Evolutionary conservation across 768 basidiomycete genomes (phyloP).

Genomic region (Leucogyrophana mollusca): DNA sequence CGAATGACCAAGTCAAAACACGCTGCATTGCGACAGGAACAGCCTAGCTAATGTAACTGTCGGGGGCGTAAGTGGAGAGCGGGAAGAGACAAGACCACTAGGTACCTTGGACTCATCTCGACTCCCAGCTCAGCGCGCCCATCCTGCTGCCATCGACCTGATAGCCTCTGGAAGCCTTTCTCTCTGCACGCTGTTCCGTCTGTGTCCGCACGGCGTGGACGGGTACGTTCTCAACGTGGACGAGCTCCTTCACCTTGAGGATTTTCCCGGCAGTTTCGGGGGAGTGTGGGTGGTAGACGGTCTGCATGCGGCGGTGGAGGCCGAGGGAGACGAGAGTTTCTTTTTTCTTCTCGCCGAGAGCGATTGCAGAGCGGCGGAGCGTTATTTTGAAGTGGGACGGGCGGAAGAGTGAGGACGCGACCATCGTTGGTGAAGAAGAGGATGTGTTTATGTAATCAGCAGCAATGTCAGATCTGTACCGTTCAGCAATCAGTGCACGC

Average conservation of each 20-base stretch:
- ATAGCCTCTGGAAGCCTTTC: constrained; percentile 70
- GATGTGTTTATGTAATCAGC: no score
- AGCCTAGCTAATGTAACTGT: no score
- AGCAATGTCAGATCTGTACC: constrained; percentile 69
- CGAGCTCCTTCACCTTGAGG: constrained; percentile 83
- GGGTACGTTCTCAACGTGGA: constrained; percentile 87
- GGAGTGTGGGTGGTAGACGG: constrained; percentile 77
- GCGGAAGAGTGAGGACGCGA: no score
- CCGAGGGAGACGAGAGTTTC: constrained; percentile 83
- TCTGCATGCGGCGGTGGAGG: constrained; percentile 79
- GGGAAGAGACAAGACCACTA: no score
- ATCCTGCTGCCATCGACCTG: constrained; percentile 6
- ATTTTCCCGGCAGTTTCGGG: constrained; percentile 85
- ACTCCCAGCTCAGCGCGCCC: no score
- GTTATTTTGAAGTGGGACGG: no score
- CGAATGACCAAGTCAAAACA: no score
- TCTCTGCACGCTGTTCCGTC: constrained; percentile 62
- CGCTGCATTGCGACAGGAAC: no score
- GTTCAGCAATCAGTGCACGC: constrained; percentile 74
- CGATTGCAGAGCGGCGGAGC: no score
- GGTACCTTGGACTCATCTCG: no score
- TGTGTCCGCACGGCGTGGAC: constrained; percentile 67
- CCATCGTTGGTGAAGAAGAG: no score
- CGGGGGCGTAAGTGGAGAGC: no score
- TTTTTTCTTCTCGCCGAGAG: constrained; percentile 61